These are phyloP conservation scores for Lycium ferocissimum DNA, from an alignment of 257 asterid genomes.

Conservation along the genomic window DNA sequence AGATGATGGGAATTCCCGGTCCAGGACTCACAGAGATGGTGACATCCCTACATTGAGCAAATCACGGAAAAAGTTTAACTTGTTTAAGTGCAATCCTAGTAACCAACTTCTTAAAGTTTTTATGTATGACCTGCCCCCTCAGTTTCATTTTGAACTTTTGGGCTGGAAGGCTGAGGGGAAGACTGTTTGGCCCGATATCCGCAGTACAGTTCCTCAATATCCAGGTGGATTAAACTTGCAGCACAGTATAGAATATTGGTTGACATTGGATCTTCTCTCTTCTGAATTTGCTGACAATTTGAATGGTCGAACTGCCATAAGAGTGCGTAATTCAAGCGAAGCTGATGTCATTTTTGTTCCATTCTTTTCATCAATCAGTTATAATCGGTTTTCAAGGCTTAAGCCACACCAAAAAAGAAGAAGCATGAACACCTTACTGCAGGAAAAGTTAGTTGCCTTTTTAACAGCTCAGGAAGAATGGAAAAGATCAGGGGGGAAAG, in stretches of 20 bases:
- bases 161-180: slow-evolving; percentile 62
- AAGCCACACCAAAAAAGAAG: slow-evolving; percentile 45
- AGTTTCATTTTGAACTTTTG: slow-evolving; percentile 71
- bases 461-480: slow-evolving; percentile 69
- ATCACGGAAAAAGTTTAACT: slow-evolving; percentile 33
- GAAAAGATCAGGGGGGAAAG: slow-evolving; percentile 77
- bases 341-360: slow-evolving; percentile 93
- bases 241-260: slow-evolving; percentile 94
- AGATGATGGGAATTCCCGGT: slow-evolving; percentile 31
- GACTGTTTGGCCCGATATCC: slow-evolving; percentile 78
- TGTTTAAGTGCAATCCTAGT: slow-evolving; percentile 42
- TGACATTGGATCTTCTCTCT: slow-evolving; percentile 74
- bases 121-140: slow-evolving; percentile 88
- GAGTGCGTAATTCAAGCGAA: slow-evolving; percentile 74
- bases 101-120: slow-evolving; percentile 66
- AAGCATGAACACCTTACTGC: slow-evolving; percentile 59
- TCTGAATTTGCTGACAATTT: slow-evolving; percentile 55
- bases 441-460: slow-evolving; percentile 72
- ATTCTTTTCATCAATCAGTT: slow-evolving; percentile 79
- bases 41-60: neutral
- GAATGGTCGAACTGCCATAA: slow-evolving; percentile 57
- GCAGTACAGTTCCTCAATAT: slow-evolving; percentile 60
- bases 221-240: slow-evolving; percentile 95
- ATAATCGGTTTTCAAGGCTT: slow-evolving; percentile 67
- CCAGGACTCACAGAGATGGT: neutral